phyloP scores from a whole-genome alignment of 495 filamentous ascomycete species.

The Penicillium robsamsonii region DNA sequence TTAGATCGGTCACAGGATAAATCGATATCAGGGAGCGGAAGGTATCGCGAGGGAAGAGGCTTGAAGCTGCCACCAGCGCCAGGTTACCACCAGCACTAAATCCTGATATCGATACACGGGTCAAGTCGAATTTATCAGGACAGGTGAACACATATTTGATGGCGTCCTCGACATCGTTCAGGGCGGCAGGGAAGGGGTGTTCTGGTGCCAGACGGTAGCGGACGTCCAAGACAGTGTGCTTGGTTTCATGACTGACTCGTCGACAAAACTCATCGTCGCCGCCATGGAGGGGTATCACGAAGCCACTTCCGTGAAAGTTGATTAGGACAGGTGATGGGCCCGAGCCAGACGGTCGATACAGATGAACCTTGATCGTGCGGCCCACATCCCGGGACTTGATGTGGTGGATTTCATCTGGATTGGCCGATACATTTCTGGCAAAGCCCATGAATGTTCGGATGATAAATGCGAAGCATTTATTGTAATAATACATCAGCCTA shows the following conservation, averaged over 20 bases:
- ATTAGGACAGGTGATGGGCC: conserved; percentile 41
- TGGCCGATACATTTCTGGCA: background rate
- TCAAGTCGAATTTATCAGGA: conserved; percentile 34
- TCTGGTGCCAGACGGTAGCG: conserved; percentile 80
- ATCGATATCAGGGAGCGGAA: conserved; percentile 42
- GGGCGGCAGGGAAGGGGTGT: conserved; percentile 69
- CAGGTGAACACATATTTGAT: conserved; percentile 35
- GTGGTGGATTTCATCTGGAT: conserved; percentile 35
- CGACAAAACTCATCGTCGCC: conserved; percentile 44
- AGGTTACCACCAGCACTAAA: conserved; percentile 50
- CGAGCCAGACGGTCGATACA: conserved; percentile 36
- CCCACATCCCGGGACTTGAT: conserved; percentile 43
- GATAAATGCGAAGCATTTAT: conserved; percentile 25
- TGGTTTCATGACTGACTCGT: conserved; percentile 32
- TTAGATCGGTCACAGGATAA: conserved; percentile 43
- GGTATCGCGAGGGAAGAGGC: conserved; percentile 37
- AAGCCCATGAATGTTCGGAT: background rate
- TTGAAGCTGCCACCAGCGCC: conserved; percentile 37
- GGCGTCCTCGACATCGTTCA: conserved; percentile 63
- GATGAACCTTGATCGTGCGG: conserved; percentile 45
- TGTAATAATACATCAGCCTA: conserved; percentile 23
- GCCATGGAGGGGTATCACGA: conserved; percentile 43
- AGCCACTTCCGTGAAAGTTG: conserved; percentile 48
- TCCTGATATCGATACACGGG: conserved; percentile 41
- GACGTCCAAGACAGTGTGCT: conserved; percentile 50